Percentiles rank a stretch among this genome's conserved stretches.
These are phyloP conservation scores for Narthecium ossifragum DNA, from an alignment of 106 monocot species.

Conservation along the genomic window DNA sequence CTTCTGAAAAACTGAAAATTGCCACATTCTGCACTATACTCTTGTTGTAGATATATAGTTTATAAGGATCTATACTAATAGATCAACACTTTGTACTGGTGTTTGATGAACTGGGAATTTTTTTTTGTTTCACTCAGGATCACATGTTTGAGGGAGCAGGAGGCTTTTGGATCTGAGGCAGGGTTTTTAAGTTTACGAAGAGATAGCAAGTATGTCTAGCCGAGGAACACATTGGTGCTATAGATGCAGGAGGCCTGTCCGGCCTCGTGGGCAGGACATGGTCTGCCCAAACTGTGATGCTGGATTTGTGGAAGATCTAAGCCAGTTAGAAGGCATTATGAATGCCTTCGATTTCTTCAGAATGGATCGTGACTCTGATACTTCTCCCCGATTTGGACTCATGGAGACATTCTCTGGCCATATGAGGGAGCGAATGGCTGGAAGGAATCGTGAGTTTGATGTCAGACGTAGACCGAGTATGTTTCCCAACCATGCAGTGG, in stretches of 20 bases:
- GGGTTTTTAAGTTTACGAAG: too few species aligned
- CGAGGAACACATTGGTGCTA: slow-evolving; percentile 67
- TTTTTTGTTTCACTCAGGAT: too few species aligned
- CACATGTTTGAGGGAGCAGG: too few species aligned
- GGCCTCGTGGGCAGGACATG: slow-evolving; percentile 30
- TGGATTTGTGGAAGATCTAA: slow-evolving; percentile 65
- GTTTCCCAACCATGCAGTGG: slow-evolving; percentile 26
- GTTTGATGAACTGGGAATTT: too few species aligned
- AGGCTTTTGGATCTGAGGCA: too few species aligned
- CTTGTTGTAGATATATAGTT: too few species aligned
- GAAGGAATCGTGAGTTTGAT: slow-evolving; percentile 20
- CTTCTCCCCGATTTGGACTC: slow-evolving; percentile 19
- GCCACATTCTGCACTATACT: too few species aligned
- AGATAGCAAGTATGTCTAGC: too few species aligned
- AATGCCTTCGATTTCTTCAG: slow-evolving; percentile 34
- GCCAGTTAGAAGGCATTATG: slow-evolving; percentile 21
- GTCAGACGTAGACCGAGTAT: slow-evolving; percentile 12
- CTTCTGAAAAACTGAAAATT: too few species aligned
- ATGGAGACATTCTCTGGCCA: slow-evolving; percentile 38
- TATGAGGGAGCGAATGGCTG: slow-evolving; percentile 37
- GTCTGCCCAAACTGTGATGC: slow-evolving; percentile 58
- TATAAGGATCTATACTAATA: too few species aligned
- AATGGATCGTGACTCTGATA: too few species aligned
- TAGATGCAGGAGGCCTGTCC: slow-evolving; percentile 43
- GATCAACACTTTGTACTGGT: too few species aligned